These are phyloP conservation scores for Garcia nutans DNA, from an alignment of 345 rosid species.

Conservation along the genomic window DNA sequence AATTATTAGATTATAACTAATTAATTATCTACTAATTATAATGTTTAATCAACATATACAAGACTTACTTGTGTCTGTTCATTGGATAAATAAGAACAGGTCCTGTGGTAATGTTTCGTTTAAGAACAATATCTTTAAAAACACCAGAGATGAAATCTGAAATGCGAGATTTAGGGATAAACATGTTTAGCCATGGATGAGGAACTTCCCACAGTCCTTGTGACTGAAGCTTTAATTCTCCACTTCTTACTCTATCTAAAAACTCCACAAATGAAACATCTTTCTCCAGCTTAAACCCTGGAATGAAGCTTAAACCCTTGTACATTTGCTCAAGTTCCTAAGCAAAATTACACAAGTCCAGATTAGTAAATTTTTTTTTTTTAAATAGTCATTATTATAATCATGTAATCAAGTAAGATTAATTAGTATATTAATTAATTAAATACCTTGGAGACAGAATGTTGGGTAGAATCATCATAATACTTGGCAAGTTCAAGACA, in stretches of 20 bases:
- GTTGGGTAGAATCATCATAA: constrained; percentile 47
- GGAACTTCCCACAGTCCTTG: constrained; percentile 91
- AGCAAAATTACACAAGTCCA: neutral
- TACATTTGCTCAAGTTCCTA: constrained; percentile 41
- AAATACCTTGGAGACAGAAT: constrained; percentile 39
- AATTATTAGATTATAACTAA: no score
- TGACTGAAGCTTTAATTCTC: constrained; percentile 58
- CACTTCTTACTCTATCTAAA: constrained; percentile 70
- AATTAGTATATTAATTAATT: no score
- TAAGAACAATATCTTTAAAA: constrained; percentile 60
- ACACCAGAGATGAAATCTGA: constrained; percentile 62
- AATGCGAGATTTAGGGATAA: constrained; percentile 70
- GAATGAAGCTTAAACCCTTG: constrained; percentile 21
- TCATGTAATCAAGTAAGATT: no score
- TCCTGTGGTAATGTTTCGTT: constrained; percentile 61
- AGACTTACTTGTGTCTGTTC: constrained; percentile 62
- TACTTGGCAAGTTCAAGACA: constrained; percentile 69
- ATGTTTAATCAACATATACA: neutral
- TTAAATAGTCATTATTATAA: no score
- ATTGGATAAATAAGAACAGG: constrained; percentile 78
- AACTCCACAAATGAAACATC: constrained; percentile 46
- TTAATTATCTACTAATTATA: neutral
- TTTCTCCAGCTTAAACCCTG: constrained; percentile 28
- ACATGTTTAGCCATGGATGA: constrained; percentile 93
- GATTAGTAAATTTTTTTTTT: no score